Conservation (phyloP, 805 yeast species). For the Wickerhamiella azyma region DNA sequence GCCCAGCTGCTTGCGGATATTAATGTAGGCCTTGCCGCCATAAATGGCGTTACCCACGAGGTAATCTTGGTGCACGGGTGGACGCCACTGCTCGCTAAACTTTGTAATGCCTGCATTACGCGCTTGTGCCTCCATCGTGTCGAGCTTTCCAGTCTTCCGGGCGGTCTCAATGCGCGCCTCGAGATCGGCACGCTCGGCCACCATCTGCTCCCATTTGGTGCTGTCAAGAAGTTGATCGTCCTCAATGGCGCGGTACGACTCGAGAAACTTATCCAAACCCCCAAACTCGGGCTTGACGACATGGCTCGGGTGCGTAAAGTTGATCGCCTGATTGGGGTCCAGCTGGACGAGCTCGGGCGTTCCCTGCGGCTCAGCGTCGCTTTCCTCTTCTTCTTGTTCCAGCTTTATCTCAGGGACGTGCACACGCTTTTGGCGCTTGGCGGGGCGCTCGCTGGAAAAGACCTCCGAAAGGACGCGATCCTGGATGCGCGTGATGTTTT, state of each 20-base stretch:
- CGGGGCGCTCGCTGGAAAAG: neutral
- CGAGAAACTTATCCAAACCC: conserved; percentile 32
- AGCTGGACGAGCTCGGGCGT: conserved; percentile 20
- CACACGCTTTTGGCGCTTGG: neutral
- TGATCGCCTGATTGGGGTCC: conserved; percentile 25
- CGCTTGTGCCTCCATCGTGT: conserved; percentile 22
- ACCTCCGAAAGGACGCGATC: neutral
- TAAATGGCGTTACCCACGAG: conserved; percentile 61
- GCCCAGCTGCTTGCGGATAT: conserved; percentile 47
- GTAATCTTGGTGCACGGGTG: conserved; percentile 45
- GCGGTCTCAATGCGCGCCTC: conserved; percentile 36
- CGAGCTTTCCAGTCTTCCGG: conserved; percentile 25
- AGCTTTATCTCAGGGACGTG: neutral
- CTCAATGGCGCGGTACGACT: conserved; percentile 44
- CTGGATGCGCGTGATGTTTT: neutral
- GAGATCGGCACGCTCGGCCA: conserved; percentile 38
- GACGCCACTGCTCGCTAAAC: conserved; percentile 37
- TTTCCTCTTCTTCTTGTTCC: neutral
- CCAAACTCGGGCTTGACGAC: conserved; percentile 33
- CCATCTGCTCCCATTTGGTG: conserved; percentile 28
- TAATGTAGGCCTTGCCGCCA: conserved; percentile 56
- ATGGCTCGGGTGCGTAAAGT: conserved; percentile 48
- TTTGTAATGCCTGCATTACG: conserved; percentile 22
- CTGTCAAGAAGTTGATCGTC: conserved; percentile 39
- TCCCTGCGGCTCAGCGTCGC: no score